Evolutionary conservation across 306 rosid species (phyloP).

Genomic region (Prunus fruticosa): DNA sequence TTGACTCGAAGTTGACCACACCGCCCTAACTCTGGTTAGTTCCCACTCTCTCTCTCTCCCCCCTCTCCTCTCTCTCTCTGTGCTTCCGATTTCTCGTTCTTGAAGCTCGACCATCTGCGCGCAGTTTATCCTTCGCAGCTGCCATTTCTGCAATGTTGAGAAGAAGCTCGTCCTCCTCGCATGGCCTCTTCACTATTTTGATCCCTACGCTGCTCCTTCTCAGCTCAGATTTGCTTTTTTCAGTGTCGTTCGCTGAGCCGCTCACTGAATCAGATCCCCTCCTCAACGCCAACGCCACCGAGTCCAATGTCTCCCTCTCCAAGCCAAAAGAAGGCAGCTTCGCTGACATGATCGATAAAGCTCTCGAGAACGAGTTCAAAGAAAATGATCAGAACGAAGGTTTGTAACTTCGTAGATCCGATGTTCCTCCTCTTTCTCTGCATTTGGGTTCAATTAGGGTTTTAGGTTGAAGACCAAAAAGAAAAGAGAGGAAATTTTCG

Average conservation of each 20-base stretch:
- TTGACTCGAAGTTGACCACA: constrained; percentile 53
- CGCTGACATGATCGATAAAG: constrained; percentile 94
- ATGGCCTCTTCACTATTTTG: constrained; percentile 18
- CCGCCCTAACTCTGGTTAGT: constrained; percentile 22
- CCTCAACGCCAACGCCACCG: constrained; percentile 50
- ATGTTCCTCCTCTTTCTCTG: neutral
- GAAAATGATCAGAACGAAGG: constrained; percentile 94
- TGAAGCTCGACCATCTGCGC: neutral
- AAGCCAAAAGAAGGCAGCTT: constrained; percentile 74
- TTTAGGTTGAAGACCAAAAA: neutral
- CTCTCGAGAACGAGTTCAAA: constrained; percentile 88
- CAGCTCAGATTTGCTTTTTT: constrained; percentile 38
- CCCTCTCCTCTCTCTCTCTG: neutral
- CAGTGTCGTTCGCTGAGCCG: constrained; percentile 33
- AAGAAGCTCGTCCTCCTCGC: constrained; percentile 22
- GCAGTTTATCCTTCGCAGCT: neutral
- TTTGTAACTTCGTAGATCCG: constrained; percentile 34
- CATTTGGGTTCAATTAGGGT: constrained; percentile 9
- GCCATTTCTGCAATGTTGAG: constrained; percentile 43
- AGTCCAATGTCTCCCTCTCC: constrained; percentile 59
- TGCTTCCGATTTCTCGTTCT: neutral
- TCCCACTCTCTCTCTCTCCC: constrained; percentile 5
- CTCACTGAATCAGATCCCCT: constrained; percentile 50
- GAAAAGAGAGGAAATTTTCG: neutral
- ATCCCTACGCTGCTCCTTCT: constrained; percentile 28